phyloP scores from a whole-genome alignment of 2,329 filamentous ascomycete genomes.

The Beauveria bassiana region DNA sequence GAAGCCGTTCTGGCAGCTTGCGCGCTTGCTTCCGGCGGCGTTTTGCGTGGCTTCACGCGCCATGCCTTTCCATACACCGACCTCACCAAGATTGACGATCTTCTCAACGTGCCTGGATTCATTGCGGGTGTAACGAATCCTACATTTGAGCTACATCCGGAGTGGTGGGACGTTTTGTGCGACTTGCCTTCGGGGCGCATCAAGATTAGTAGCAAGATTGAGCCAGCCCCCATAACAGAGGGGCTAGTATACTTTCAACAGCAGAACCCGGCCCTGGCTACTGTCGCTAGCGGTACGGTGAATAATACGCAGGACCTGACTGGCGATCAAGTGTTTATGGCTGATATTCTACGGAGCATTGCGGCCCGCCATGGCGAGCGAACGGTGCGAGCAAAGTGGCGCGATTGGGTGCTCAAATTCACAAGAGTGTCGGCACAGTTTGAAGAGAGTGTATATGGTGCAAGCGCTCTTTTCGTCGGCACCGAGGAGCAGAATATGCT shows the following conservation, averaged over 20 bases:
- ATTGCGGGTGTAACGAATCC: constrained; percentile 97
- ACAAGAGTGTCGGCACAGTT: constrained; percentile 88
- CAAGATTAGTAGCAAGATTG: constrained; percentile 87
- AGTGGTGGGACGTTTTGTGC: constrained; percentile 98
- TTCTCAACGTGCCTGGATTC: constrained; percentile 92
- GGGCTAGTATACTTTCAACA: constrained; percentile 83
- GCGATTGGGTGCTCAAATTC: constrained; percentile 90
- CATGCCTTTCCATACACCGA: constrained; percentile 98
- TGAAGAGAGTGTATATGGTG: constrained; percentile 91
- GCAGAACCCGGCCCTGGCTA: constrained; percentile 54
- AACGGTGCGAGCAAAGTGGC: constrained; percentile 85
- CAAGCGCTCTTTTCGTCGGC: constrained; percentile 79
- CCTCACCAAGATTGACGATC: constrained; percentile 92
- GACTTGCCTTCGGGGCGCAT: constrained; percentile 87
- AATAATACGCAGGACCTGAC: constrained; percentile 58
- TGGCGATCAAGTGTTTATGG: constrained; percentile 84
- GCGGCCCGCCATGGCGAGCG: constrained; percentile 80
- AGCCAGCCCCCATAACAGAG: constrained; percentile 72
- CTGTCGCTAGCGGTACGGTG: constrained; percentile 34
- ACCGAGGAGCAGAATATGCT: constrained; percentile 60
- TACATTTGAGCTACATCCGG: constrained; percentile 85
- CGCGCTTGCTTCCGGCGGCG: constrained; percentile 81
- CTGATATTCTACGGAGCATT: constrained; percentile 75
- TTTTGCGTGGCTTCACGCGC: constrained; percentile 88
- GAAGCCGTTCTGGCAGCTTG: constrained; percentile 98